These are phyloP conservation scores for Penicillium sp. DNA, from an alignment of 2,329 filamentous ascomycete genomes.

Conservation along the genomic window DNA sequence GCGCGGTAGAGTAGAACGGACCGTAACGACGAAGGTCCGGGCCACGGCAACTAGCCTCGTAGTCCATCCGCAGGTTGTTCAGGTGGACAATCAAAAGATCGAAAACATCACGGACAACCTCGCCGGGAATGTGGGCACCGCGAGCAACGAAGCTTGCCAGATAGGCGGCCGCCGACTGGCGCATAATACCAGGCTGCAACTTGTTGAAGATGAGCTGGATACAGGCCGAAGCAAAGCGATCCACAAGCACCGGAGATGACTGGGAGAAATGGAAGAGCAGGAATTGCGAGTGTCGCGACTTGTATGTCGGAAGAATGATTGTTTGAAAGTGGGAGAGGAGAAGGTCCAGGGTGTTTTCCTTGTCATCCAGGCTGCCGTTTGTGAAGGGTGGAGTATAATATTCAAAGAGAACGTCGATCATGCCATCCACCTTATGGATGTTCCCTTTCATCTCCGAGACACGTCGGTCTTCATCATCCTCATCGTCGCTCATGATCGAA, in stretches of 20 bases:
- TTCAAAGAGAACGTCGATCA: constrained; percentile 82
- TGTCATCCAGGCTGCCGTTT: constrained; percentile 65
- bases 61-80: constrained; percentile 68
- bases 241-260: constrained; percentile 71
- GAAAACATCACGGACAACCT: constrained; percentile 79
- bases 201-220: constrained; percentile 71
- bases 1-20: constrained; percentile 82
- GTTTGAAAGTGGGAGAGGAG: constrained; percentile 82
- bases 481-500: constrained; percentile 59
- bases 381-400: constrained; percentile 74
- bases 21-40: constrained; percentile 82
- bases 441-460: constrained; percentile 74
- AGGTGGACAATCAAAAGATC: constrained; percentile 74
- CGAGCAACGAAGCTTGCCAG: constrained; percentile 91
- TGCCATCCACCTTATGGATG: constrained; percentile 85
- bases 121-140: constrained; percentile 73
- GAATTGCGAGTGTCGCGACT: constrained; percentile 91
- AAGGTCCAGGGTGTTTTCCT: constrained; percentile 71
- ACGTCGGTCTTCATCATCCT: constrained; percentile 46
- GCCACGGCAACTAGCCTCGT: constrained; percentile 72
- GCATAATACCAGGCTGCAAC: constrained; percentile 65
- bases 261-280: constrained; percentile 95
- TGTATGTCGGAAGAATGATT: constrained; percentile 85
- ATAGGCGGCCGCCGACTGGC: constrained; percentile 85
- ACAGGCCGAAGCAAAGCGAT: constrained; percentile 77